A percentile compares a stretch with the other conserved stretches of the same genome.
Conservation (phyloP, 2,329 filamentous ascomycete species). For the Cercospora beticola region DNA sequence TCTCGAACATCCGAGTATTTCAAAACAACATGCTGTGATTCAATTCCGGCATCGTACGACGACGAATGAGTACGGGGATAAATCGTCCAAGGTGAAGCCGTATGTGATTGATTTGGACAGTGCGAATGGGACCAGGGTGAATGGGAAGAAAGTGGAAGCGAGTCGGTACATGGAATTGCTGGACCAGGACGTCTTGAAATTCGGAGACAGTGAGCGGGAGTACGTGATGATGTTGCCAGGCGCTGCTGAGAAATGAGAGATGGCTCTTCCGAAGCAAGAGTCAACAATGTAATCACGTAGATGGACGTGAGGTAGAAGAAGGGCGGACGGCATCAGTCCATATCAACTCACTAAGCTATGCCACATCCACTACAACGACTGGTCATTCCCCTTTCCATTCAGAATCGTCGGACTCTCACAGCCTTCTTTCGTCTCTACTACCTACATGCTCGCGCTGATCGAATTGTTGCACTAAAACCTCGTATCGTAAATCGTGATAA, state of each 20-base stretch:
- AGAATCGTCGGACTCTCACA: too few species aligned
- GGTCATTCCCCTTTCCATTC: too few species aligned
- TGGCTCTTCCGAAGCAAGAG: neutral
- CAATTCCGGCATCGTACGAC: constrained; percentile 87
- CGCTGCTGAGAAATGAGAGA: constrained; percentile 15
- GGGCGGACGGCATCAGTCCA: neutral
- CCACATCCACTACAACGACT: too few species aligned
- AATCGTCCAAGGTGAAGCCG: constrained; percentile 66
- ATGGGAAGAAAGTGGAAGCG: constrained; percentile 69
- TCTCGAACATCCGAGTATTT: constrained; percentile 87
- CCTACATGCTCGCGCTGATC: too few species aligned
- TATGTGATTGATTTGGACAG: constrained; percentile 94
- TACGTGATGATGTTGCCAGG: constrained; percentile 86
- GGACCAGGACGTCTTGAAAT: constrained; percentile 84
- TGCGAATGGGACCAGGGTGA: constrained; percentile 83
- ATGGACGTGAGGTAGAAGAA: neutral
- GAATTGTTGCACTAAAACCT: neutral
- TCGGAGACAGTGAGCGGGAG: constrained; percentile 85
- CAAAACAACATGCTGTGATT: constrained; percentile 92
- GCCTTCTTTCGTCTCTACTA: too few species aligned
- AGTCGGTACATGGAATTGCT: constrained; percentile 82
- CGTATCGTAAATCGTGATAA: neutral
- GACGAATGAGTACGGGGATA: constrained; percentile 83
- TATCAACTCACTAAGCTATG: neutral
- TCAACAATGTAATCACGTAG: neutral